Conservation (phyloP, 371 early-diverging fungal species). For the Lichtheimia hyalospora region DNA sequence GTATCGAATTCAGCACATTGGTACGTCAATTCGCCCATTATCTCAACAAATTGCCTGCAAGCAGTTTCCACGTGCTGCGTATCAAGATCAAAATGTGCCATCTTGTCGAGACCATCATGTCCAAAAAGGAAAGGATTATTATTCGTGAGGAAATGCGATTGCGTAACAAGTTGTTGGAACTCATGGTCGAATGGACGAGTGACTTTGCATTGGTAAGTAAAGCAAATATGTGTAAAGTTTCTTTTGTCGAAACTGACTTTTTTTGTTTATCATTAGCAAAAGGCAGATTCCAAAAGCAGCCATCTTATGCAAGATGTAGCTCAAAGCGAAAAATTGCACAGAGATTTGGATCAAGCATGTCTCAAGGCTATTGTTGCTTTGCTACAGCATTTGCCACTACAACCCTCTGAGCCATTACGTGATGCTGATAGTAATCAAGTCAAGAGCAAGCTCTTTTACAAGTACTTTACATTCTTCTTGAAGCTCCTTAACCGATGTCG, state of each 20-base stretch:
- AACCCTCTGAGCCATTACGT: slow-evolving; percentile 60
- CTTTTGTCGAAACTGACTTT: slow-evolving; percentile 21
- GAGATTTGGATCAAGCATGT: slow-evolving; percentile 79
- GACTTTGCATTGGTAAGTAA: slow-evolving; percentile 59
- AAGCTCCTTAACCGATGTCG: slow-evolving; percentile 81
- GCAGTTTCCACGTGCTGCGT: slow-evolving; percentile 60
- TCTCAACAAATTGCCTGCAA: slow-evolving; percentile 66
- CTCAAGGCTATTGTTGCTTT: slow-evolving; percentile 82
- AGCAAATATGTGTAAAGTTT: neutral
- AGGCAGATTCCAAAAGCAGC: slow-evolving; percentile 12
- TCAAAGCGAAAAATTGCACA: slow-evolving; percentile 59
- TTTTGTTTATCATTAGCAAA: slow-evolving; percentile 12
- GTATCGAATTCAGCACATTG: slow-evolving; percentile 81
- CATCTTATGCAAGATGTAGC: slow-evolving; percentile 18
- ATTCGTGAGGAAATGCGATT: slow-evolving; percentile 80
- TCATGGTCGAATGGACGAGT: slow-evolving; percentile 83
- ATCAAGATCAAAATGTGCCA: slow-evolving; percentile 86
- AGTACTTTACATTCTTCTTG: slow-evolving; percentile 84
- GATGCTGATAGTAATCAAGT: slow-evolving; percentile 59
- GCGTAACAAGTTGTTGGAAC: slow-evolving; percentile 78
- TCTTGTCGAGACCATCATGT: slow-evolving; percentile 77
- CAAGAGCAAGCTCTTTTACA: slow-evolving; percentile 74
- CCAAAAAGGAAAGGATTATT: slow-evolving; percentile 75
- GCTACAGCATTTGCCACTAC: slow-evolving; percentile 78
- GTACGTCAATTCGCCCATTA: slow-evolving; percentile 74